Evolutionary conservation across 768 basidiomycete species (phyloP).

Genomic region (Amanita pseudoporphyria): DNA sequence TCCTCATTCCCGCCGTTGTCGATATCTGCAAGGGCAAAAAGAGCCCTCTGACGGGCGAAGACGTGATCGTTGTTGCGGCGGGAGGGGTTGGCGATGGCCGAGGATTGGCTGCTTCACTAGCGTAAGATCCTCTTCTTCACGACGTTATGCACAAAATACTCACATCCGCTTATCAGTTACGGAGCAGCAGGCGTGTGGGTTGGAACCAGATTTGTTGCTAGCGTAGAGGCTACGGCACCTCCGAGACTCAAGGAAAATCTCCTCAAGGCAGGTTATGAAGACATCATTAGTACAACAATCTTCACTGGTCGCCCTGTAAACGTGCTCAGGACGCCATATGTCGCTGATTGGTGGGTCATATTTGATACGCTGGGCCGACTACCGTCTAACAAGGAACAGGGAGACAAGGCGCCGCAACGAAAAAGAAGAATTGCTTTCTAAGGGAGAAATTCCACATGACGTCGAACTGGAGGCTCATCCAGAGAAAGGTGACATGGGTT

Average conservation of each 20-base stretch:
- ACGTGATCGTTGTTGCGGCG: constrained; percentile 71
- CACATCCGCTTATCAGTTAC: constrained; percentile 34
- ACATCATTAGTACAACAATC: constrained; percentile 59
- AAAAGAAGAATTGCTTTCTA: constrained; percentile 43
- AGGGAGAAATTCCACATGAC: constrained; percentile 71
- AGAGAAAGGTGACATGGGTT: constrained; percentile 50
- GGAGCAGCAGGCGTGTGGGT: constrained; percentile 87
- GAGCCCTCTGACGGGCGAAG: constrained; percentile 71
- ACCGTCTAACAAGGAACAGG: constrained; percentile 23
- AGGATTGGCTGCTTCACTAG: constrained; percentile 65
- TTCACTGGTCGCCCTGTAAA: constrained; percentile 76
- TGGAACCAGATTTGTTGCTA: constrained; percentile 79
- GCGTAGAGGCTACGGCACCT: constrained; percentile 72
- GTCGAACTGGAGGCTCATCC: constrained; percentile 62
- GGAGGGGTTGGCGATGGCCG: constrained; percentile 81
- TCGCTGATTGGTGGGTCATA: constrained; percentile 49
- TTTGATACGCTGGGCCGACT: background rate
- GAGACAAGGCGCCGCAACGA: constrained; percentile 54
- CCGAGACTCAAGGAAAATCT: constrained; percentile 62
- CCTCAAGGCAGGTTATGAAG: constrained; percentile 65
- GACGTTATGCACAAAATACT: background rate
- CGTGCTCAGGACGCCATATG: constrained; percentile 74
- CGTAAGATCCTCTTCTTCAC: constrained; percentile 27
- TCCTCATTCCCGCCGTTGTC: constrained; percentile 75
- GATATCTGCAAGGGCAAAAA: constrained; percentile 63